A percentile compares a stretch with the other conserved stretches of the same genome.
Conservation (phyloP, 495 filamentous ascomycete species). For the Penicillium arizonense region DNA sequence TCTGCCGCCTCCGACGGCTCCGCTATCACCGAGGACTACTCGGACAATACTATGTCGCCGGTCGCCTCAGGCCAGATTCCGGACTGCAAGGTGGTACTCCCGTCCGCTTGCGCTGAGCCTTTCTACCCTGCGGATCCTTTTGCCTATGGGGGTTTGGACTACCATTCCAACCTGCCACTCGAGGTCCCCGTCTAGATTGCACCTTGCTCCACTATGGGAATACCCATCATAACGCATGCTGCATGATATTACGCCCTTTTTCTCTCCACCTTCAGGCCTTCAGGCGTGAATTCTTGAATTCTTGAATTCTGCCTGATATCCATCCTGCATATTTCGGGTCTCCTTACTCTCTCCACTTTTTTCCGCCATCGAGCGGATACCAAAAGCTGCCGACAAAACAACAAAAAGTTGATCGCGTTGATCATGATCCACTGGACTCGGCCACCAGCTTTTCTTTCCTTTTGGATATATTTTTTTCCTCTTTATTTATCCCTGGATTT, state of each 20-base stretch:
- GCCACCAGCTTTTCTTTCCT: constrained; percentile 12
- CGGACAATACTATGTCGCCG: constrained; percentile 44
- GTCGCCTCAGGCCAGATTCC: constrained; percentile 29
- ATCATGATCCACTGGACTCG: constrained; percentile 9
- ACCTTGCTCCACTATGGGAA: background rate
- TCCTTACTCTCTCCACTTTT: background rate
- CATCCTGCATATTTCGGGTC: background rate
- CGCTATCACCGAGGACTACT: constrained; percentile 43
- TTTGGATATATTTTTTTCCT: constrained; percentile 16
- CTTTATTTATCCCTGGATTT: background rate
- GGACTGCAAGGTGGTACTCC: constrained; percentile 35
- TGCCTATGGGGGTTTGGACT: constrained; percentile 10
- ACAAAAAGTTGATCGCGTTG: constrained; percentile 12
- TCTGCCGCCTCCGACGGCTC: constrained; percentile 43
- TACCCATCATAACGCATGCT: constrained; percentile 19
- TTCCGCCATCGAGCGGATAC: background rate
- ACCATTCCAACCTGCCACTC: constrained; percentile 26
- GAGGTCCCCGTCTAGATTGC: background rate
- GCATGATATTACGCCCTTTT: constrained; percentile 9
- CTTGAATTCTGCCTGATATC: background rate
- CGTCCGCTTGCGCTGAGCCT: constrained; percentile 26
- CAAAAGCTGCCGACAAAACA: constrained; percentile 10
- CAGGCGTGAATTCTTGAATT: background rate
- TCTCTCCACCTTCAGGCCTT: background rate
- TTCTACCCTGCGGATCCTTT: constrained; percentile 27